phyloP scores from a whole-genome alignment of 1,139 yeast species.

The Hyphopichia pseudoburtonii region DNA sequence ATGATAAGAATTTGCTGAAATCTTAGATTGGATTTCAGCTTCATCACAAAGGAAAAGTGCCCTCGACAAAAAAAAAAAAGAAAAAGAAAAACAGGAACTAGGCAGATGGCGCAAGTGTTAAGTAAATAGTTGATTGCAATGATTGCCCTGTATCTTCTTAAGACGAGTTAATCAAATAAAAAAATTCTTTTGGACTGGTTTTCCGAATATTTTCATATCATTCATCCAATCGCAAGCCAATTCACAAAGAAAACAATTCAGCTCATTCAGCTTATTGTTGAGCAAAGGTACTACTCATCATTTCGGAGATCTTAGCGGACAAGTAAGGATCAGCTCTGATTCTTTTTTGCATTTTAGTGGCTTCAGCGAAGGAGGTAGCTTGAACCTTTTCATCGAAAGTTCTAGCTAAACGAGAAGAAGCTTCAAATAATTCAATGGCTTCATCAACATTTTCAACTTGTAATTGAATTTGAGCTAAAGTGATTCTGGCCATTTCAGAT shows the following conservation, averaged over 20 bases:
- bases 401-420: constrained; percentile 80
- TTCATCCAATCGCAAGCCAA: neutral
- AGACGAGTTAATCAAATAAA: too few species aligned
- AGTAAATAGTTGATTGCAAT: too few species aligned
- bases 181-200: too few species aligned
- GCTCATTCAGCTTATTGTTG: too few species aligned
- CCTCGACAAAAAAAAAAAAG: too few species aligned
- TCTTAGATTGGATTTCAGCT: too few species aligned
- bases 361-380: constrained; percentile 91
- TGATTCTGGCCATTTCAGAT: constrained; percentile 84
- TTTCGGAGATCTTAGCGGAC: constrained; percentile 44
- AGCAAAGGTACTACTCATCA: constrained; percentile 33
- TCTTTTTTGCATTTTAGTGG: constrained; percentile 77
- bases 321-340: constrained; percentile 67
- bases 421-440: constrained; percentile 80
- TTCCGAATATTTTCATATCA: too few species aligned
- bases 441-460: constrained; percentile 81
- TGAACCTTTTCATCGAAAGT: constrained; percentile 84
- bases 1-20: too few species aligned
- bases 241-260: neutral
- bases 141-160: too few species aligned
- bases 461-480: constrained; percentile 86
- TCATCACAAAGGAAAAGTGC: too few species aligned
- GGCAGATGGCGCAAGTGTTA: too few species aligned
- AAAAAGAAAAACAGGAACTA: too few species aligned